Evolutionary conservation across 2,329 filamentous ascomycete species (phyloP).

Genomic region (Aspergillus niger): DNA sequence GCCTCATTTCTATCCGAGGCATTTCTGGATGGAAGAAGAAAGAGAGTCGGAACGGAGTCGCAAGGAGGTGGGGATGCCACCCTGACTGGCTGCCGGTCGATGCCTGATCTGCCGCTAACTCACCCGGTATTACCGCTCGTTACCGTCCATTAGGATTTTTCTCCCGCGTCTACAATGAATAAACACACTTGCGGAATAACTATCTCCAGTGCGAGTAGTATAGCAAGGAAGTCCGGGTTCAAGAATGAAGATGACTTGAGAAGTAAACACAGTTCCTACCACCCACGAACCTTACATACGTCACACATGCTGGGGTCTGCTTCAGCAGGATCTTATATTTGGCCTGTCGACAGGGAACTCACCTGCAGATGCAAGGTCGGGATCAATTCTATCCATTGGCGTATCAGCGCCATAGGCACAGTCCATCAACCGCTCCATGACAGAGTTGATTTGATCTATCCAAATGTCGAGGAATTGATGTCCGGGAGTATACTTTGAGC

Average conservation of each 20-base stretch:
- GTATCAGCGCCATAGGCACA: constrained; percentile 3
- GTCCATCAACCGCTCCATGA: not conserved
- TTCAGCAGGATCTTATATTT: constrained; percentile 3
- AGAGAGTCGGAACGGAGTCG: constrained; percentile 12
- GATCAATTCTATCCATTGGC: constrained; percentile 4
- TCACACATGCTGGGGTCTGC: constrained; percentile 1
- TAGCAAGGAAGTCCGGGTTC: too few relatives aligned
- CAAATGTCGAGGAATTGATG: constrained; percentile 2
- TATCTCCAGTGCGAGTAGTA: too few relatives aligned
- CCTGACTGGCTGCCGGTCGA: constrained; percentile 18
- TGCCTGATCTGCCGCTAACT: constrained; percentile 25
- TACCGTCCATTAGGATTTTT: not conserved
- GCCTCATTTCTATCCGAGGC: not conserved
- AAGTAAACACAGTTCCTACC: too few relatives aligned
- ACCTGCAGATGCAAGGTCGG: constrained; percentile 14
- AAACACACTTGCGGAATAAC: too few relatives aligned
- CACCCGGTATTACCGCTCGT: not conserved
- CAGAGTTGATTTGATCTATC: constrained; percentile 4
- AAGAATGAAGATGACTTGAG: too few relatives aligned
- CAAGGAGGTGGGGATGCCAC: constrained; percentile 14
- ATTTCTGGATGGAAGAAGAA: constrained; percentile 5
- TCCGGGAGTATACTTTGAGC: constrained; percentile 2
- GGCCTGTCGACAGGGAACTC: constrained; percentile 12
- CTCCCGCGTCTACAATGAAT: too few relatives aligned
- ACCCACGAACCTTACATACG: constrained; percentile 3